Conservation (phyloP, 768 basidiomycete genomes). For the Podaxis sp. region DNA sequence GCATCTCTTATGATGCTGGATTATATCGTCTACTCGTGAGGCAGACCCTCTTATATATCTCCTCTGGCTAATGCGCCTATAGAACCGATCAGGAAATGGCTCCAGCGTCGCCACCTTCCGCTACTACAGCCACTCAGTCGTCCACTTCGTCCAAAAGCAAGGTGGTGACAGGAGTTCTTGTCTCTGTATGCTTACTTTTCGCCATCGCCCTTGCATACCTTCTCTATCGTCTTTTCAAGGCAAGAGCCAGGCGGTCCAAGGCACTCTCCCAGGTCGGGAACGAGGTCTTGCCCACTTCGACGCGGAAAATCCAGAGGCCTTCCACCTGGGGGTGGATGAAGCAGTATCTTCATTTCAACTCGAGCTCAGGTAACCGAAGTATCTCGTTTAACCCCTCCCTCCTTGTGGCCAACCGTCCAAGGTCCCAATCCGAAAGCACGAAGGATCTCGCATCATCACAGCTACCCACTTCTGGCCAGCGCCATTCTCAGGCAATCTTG, state of each 20-base stretch:
- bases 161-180: conserved; percentile 5
- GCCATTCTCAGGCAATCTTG: not conserved
- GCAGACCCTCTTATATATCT: not conserved
- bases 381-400: conserved; percentile 6
- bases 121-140: not conserved
- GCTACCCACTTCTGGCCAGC: not conserved
- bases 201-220: conserved; percentile 7
- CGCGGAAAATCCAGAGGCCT: not conserved
- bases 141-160: not conserved
- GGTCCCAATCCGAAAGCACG: not conserved
- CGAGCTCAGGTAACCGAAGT: not conserved
- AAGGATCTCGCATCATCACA: not conserved
- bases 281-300: not conserved
- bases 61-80: not conserved
- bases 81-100: not conserved
- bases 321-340: not conserved
- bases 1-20: conserved; percentile 17
- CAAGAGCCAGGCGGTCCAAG: not conserved
- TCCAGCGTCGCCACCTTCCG: not conserved
- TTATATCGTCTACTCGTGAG: conserved; percentile 16
- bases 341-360: not conserved
- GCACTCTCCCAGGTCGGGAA: not conserved
- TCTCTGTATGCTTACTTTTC: conserved; percentile 11
- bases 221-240: not conserved
- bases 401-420: not conserved